These are phyloP conservation scores for Aspergillus pseudonomiae DNA, from an alignment of 2,329 filamentous ascomycete species.

Conservation along the genomic window DNA sequence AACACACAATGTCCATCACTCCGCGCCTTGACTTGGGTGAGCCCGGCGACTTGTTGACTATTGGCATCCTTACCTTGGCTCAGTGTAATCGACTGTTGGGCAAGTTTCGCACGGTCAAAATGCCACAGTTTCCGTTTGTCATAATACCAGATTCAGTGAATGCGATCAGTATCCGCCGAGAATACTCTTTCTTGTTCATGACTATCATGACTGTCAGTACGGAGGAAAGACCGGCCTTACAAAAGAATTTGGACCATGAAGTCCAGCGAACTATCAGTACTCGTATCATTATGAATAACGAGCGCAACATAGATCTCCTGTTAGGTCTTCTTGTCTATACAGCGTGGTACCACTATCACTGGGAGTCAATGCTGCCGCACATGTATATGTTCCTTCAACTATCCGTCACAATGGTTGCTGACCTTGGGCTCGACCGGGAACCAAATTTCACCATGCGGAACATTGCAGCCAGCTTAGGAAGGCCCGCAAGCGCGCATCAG, in stretches of 20 bases:
- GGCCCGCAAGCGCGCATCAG: background rate
- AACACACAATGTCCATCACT: background rate
- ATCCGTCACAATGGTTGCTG: conserved; percentile 9
- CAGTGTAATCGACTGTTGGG: conserved; percentile 4
- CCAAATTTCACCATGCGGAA: conserved; percentile 5
- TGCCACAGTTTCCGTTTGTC: conserved; percentile 16
- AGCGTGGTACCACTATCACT: conserved; percentile 18
- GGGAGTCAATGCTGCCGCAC: conserved; percentile 4
- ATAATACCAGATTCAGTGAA: background rate
- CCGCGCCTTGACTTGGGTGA: background rate
- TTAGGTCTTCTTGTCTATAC: conserved; percentile 15
- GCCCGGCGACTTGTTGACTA: background rate
- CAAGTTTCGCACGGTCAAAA: conserved; percentile 14
- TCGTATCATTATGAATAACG: background rate
- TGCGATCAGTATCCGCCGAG: background rate
- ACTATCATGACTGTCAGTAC: background rate
- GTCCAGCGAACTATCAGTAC: background rate
- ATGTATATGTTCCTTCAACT: conserved; percentile 15
- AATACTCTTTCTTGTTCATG: background rate
- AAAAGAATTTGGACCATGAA: background rate
- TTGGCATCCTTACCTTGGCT: background rate
- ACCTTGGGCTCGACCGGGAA: conserved; percentile 6
- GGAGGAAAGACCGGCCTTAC: background rate
- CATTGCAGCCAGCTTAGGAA: background rate
- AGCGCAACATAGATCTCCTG: background rate